Percentiles rank a stretch among this genome's conserved stretches.
Conservation (phyloP, 2,329 filamentous ascomycete genomes). For the Penicillium sp. region DNA sequence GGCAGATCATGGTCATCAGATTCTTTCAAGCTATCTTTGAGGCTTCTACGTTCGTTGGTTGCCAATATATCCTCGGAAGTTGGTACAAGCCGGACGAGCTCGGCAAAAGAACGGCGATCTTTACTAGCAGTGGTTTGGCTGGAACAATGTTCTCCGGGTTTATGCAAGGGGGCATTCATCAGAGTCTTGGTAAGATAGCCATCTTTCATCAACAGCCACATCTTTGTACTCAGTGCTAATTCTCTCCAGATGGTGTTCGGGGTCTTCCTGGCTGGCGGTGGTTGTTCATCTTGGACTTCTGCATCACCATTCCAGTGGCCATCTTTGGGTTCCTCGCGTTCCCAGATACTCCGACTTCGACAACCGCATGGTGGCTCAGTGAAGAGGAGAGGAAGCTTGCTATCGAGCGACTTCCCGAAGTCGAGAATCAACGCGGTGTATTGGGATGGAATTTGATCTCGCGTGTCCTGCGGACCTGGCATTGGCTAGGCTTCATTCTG, state of each 20-base stretch:
- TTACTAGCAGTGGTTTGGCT: not conserved
- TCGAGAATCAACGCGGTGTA: not conserved
- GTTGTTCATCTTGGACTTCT: not conserved
- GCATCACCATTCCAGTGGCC: not conserved
- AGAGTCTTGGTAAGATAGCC: not conserved
- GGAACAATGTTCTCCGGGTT: not conserved
- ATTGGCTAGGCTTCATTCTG: not conserved
- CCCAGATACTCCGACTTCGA: not conserved
- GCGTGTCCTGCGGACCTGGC: not conserved
- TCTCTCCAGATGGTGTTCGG: not conserved
- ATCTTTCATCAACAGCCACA: not conserved
- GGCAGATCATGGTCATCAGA: not conserved
- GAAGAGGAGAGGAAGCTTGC: not conserved
- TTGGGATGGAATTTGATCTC: not conserved
- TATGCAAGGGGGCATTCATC: not conserved
- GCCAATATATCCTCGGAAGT: not conserved
- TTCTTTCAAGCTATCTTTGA: not conserved
- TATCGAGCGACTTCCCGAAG: not conserved
- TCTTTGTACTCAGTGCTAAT: not conserved
- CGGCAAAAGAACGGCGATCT: not conserved
- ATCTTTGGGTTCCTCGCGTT: not conserved
- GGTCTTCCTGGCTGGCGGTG: not conserved
- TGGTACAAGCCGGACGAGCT: not conserved
- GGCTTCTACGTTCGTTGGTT: not conserved
- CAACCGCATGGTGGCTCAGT: not conserved